Percentiles rank a stretch among this genome's conserved stretches.
Conservation (phyloP, 2,329 filamentous ascomycete genomes). For the Trichoderma harzianum region DNA sequence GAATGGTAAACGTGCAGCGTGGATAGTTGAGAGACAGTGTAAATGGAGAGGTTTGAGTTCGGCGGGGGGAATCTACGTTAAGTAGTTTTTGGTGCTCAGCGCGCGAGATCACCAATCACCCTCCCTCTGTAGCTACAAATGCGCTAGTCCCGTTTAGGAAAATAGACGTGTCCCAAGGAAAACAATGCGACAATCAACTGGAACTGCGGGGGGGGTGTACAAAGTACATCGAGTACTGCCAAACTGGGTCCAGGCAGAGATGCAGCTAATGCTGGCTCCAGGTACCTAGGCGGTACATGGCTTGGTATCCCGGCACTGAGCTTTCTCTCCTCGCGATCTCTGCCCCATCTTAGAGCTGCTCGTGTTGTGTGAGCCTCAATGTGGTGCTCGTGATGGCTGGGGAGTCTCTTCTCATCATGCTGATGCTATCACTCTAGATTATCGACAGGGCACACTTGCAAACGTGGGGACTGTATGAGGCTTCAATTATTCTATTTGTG, state of each 20-base stretch:
- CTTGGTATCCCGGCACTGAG: background rate
- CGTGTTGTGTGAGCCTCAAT: background rate
- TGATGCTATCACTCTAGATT: background rate
- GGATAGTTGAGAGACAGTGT: constrained; percentile 35
- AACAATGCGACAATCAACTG: constrained; percentile 23
- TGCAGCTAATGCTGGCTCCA: constrained; percentile 12
- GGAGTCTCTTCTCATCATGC: background rate
- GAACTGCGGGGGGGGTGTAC: constrained; percentile 4
- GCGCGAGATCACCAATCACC: constrained; percentile 51
- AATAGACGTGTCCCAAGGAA: constrained; percentile 30
- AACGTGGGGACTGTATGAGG: background rate
- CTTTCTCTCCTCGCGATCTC: background rate
- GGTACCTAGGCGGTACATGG: constrained; percentile 5
- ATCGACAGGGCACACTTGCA: background rate
- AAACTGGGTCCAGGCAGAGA: background rate
- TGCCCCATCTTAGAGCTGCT: background rate
- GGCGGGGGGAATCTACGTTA: constrained; percentile 50
- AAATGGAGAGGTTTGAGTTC: constrained; percentile 33
- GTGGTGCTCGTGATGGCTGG: background rate
- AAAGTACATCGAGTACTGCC: background rate
- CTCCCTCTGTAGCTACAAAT: constrained; percentile 17
- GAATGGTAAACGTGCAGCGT: constrained; percentile 36
- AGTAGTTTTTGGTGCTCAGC: constrained; percentile 53
- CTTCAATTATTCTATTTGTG: background rate
- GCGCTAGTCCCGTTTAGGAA: constrained; percentile 27